These are phyloP conservation scores for Coelastrella sp. DNA, from an alignment of 139 green algal genomes.

Conservation along the genomic window DNA sequence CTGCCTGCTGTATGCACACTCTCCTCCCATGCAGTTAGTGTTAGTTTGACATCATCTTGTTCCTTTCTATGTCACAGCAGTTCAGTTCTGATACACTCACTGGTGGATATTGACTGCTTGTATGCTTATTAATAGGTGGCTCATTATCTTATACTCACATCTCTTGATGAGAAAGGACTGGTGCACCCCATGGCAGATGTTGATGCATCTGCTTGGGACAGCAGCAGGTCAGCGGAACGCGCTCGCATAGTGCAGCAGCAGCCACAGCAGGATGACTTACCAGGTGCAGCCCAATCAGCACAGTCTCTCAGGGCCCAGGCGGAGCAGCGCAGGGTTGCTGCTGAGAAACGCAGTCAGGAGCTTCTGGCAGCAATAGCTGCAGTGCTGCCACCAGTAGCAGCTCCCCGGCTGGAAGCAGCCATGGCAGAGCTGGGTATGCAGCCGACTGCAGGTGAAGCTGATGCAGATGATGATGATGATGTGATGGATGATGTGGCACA, in stretches of 20 bases:
- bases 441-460: not conserved
- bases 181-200: not conserved
- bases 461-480: constrained; percentile 8
- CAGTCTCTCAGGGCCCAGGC: not conserved
- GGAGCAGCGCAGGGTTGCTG: not conserved
- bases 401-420: not conserved
- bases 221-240: not conserved
- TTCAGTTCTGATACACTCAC: too few relatives aligned
- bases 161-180: constrained; percentile 48
- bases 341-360: not conserved
- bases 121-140: constrained; percentile 51
- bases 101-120: not conserved
- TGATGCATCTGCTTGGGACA: not conserved
- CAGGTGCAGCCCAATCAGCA: constrained; percentile 14
- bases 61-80: too few relatives aligned
- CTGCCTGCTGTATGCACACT: too few relatives aligned
- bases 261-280: not conserved
- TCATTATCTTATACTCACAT: constrained; percentile 76
- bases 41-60: too few relatives aligned
- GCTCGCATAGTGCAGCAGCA: constrained; percentile 22
- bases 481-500: not conserved
- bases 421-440: not conserved
- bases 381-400: not conserved
- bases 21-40: too few relatives aligned
- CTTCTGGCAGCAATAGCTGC: not conserved